Evolutionary conservation across 805 yeast species (phyloP).

Genomic region (Lachancea dasiensis): DNA sequence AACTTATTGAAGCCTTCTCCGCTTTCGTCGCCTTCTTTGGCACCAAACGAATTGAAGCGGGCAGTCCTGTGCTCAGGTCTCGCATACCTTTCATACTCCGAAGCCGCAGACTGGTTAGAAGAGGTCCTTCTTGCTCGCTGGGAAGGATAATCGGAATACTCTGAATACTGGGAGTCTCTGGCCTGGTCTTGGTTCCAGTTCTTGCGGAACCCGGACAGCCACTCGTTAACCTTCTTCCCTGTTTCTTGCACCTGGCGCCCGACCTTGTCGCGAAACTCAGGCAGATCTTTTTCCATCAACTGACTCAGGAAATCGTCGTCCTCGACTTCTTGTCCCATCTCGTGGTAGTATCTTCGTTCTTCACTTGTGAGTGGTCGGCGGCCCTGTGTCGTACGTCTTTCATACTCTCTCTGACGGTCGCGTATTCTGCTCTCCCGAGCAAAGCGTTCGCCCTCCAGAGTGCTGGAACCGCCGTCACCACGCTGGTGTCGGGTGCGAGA

Average conservation of each 20-base stretch:
- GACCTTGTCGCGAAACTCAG: constrained; percentile 60
- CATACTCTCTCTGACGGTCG: constrained; percentile 21
- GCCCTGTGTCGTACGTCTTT: constrained; percentile 10
- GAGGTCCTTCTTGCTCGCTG: constrained; percentile 7
- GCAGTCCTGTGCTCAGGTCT: constrained; percentile 15
- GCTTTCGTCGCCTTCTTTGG: constrained; percentile 27
- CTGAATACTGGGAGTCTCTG: constrained; percentile 3
- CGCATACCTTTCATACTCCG: constrained; percentile 6
- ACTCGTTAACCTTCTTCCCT: constrained; percentile 62
- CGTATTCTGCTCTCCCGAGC: constrained; percentile 27
- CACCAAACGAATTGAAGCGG: constrained; percentile 32
- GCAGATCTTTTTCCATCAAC: constrained; percentile 49
- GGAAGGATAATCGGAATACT: constrained; percentile 2
- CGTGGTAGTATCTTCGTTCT: constrained; percentile 8
- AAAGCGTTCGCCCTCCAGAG: constrained; percentile 13
- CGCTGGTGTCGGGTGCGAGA: constrained; percentile 12
- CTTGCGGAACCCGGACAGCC: constrained; percentile 58
- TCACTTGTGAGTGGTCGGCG: constrained; percentile 4
- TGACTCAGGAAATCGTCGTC: constrained; percentile 50
- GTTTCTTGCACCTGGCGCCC: constrained; percentile 78
- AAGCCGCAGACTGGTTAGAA: constrained; percentile 3
- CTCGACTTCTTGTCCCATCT: constrained; percentile 25
- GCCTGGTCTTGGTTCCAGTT: constrained; percentile 20
- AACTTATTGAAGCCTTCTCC: constrained; percentile 15
- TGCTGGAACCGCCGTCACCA: constrained; percentile 5